These are phyloP conservation scores for Falciphora oryzae DNA, from an alignment of 2,329 filamentous ascomycete species.

Conservation along the genomic window DNA sequence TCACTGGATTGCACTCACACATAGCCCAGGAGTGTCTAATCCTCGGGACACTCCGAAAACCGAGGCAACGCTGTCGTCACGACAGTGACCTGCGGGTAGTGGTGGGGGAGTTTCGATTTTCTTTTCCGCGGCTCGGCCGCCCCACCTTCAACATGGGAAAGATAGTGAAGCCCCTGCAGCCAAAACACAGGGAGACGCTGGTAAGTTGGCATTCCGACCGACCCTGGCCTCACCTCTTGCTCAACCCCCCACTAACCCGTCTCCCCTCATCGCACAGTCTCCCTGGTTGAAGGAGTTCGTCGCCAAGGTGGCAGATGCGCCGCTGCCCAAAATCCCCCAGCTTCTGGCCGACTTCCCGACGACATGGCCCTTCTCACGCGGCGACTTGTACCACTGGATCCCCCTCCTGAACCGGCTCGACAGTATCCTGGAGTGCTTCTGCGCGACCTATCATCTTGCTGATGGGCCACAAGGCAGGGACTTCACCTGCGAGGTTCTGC, in stretches of 20 bases:
- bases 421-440: conserved; percentile 75
- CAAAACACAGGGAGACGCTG: conserved; percentile 62
- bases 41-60: conserved; percentile 9
- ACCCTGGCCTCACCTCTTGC: conserved; percentile 7
- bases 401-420: conserved; percentile 91
- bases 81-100: conserved; percentile 38
- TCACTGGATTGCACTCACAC: conserved; percentile 1
- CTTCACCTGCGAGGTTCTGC: conserved; percentile 62
- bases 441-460: conserved; percentile 70
- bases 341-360: conserved; percentile 76
- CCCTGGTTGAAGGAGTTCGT: conserved; percentile 82
- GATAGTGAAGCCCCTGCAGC: conserved; percentile 61
- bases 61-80: conserved; percentile 33
- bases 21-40: conserved; percentile 7
- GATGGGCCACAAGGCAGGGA: conserved; percentile 74
- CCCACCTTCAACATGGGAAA: conserved; percentile 57
- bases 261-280: conserved; percentile 58
- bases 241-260: conserved; percentile 8
- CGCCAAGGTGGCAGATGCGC: conserved; percentile 58
- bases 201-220: conserved; percentile 36
- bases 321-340: conserved; percentile 70
- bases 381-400: conserved; percentile 98
- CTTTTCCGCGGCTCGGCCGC: conserved; percentile 52
- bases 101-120: conserved; percentile 49
- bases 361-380: conserved; percentile 90